Evolutionary conservation across 345 rosid species (phyloP).

Genomic region (Eucalyptus sideroxylon): DNA sequence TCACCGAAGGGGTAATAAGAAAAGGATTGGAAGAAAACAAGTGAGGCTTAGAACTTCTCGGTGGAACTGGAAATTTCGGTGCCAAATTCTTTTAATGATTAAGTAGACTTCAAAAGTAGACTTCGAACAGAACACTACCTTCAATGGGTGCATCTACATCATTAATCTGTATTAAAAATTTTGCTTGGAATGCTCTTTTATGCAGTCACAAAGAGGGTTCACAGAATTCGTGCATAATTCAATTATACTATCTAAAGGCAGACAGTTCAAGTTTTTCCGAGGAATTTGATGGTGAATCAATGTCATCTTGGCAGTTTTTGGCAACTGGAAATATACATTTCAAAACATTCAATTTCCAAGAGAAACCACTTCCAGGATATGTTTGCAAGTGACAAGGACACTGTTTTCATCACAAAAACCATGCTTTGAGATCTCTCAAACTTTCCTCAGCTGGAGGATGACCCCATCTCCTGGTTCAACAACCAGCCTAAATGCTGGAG

Average conservation of each 20-base stretch:
- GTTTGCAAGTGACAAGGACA: not conserved
- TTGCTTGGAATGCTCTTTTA: not conserved
- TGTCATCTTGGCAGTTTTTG: not conserved
- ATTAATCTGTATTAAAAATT: not conserved
- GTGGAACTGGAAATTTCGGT: not conserved
- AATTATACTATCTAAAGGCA: not conserved
- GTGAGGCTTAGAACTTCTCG: not conserved
- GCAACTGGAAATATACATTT: not conserved
- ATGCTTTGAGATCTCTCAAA: not conserved
- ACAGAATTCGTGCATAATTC: not conserved
- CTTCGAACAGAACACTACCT: not conserved
- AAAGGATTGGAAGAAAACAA: not conserved
- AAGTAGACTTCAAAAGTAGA: not conserved
- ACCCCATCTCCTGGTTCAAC: slow-evolving; percentile 14
- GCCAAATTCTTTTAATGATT: not conserved
- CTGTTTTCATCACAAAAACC: not conserved
- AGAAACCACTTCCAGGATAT: not conserved
- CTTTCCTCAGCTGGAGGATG: not conserved
- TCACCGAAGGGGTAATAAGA: not conserved
- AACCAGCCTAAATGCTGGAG: slow-evolving; percentile 20
- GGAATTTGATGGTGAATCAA: not conserved
- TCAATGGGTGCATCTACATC: not conserved
- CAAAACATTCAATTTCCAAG: not conserved
- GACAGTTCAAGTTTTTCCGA: not conserved
- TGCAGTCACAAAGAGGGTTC: not conserved